Conservation (phyloP, 257 asterid species). For the Ballota nigra region DNA sequence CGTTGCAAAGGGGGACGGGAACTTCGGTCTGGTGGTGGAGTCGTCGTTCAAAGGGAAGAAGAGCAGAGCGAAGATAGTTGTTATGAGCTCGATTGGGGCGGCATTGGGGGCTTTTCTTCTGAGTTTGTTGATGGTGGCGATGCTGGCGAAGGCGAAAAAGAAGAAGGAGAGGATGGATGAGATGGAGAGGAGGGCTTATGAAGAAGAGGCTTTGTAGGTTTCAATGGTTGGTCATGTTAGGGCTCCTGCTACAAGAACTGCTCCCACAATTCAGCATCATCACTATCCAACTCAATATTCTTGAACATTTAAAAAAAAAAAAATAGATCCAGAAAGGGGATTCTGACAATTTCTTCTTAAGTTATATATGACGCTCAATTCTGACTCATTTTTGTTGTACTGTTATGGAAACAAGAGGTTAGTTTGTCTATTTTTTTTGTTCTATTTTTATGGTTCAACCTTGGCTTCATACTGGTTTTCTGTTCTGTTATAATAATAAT, state of each 20-base stretch:
- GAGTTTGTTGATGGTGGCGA: conserved; percentile 56
- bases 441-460: neutral
- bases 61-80: conserved; percentile 52
- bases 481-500: neutral
- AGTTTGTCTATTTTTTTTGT: neutral
- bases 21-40: conserved; percentile 72
- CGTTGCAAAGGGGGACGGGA: conserved; percentile 44
- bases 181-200: conserved; percentile 85
- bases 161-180: conserved; percentile 83
- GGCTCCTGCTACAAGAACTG: conserved; percentile 70
- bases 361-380: too few relatives aligned
- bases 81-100: conserved; percentile 73
- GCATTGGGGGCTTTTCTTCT: conserved; percentile 65
- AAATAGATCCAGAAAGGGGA: too few relatives aligned
- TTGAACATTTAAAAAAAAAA: neutral
- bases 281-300: conserved; percentile 15
- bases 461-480: neutral
- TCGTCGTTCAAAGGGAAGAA: conserved; percentile 53
- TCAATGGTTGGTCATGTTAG: conserved; percentile 97
- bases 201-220: conserved; percentile 90
- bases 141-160: conserved; percentile 79
- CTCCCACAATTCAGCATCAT: conserved; percentile 65
- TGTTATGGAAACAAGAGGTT: neutral
- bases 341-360: neutral
- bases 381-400: neutral